Percentiles rank a stretch among this genome's conserved stretches.
Conservation (phyloP, 352 stramenopile species). For the Sclerospora graminicola region DNA sequence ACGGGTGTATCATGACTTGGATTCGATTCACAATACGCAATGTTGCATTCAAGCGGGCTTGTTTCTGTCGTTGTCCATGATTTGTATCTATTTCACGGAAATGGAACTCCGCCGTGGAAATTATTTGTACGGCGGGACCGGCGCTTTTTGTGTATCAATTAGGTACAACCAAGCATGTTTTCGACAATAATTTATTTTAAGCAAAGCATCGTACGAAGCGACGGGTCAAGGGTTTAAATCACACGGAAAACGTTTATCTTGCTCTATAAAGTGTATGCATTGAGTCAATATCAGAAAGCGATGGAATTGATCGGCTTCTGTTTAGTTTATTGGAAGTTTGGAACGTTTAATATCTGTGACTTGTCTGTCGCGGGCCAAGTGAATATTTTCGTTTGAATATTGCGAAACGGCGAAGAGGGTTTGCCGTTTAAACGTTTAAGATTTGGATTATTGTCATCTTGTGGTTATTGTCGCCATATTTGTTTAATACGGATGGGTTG, state of each 20-base stretch:
- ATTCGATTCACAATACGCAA: conserved; percentile 73
- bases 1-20: conserved; percentile 47
- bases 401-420: conserved; percentile 64
- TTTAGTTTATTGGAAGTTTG: conserved; percentile 64
- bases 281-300: conserved; percentile 66
- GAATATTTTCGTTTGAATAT: conserved; percentile 46
- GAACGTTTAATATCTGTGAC: conserved; percentile 57
- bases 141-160: conserved; percentile 78
- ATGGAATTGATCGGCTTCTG: conserved; percentile 69
- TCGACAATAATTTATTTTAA: conserved; percentile 77
- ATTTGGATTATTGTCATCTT: conserved; percentile 69
- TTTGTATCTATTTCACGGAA: conserved; percentile 75
- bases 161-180: conserved; percentile 80
- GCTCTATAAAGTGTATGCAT: conserved; percentile 72
- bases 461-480: conserved; percentile 66
- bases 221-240: conserved; percentile 77
- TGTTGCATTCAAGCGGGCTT: conserved; percentile 77
- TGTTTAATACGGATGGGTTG: conserved; percentile 81
- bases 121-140: conserved; percentile 63
- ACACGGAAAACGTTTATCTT: conserved; percentile 72
- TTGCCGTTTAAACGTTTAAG: conserved; percentile 69
- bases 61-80: conserved; percentile 69
- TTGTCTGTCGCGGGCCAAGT: conserved; percentile 27
- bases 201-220: conserved; percentile 70
- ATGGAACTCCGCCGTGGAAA: conserved; percentile 61